These are phyloP conservation scores for Globisporangium echinulatum DNA, from an alignment of 352 stramenopile genomes.

Conservation along the genomic window DNA sequence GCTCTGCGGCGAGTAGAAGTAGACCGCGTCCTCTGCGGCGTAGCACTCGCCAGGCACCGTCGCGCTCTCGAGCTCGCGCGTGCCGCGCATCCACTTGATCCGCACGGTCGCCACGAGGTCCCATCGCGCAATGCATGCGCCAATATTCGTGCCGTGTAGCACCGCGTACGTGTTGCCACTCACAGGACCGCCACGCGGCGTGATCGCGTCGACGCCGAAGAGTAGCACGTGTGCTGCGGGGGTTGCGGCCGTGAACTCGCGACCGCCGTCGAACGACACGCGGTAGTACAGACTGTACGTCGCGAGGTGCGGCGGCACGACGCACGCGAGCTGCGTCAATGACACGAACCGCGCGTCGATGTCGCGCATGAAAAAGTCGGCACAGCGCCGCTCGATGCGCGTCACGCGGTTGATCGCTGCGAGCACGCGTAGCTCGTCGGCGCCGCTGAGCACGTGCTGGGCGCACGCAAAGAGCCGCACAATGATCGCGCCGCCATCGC, in stretches of 20 bases:
- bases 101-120: conserved; percentile 28
- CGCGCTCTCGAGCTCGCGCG: conserved; percentile 55
- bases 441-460: conserved; percentile 17
- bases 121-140: conserved; percentile 27
- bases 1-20: conserved; percentile 74
- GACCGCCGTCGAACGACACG: conserved; percentile 43
- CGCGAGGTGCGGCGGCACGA: conserved; percentile 37
- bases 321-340: conserved; percentile 24
- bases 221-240: conserved; percentile 29
- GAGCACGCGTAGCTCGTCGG: conserved; percentile 26
- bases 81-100: conserved; percentile 50
- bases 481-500: conserved; percentile 17
- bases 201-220: conserved; percentile 44
- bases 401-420: conserved; percentile 24
- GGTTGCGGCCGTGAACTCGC: conserved; percentile 37
- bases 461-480: conserved; percentile 47
- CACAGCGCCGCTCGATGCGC: conserved; percentile 18
- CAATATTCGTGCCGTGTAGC: conserved; percentile 56
- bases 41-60: conserved; percentile 55
- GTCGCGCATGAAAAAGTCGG: conserved; percentile 40
- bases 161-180: conserved; percentile 68
- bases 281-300: conserved; percentile 65
- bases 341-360: conserved; percentile 36
- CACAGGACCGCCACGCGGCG: conserved; percentile 51
- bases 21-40: conserved; percentile 48